These are phyloP conservation scores for Citrullus colocynthis DNA, from an alignment of 306 rosid genomes.

Conservation along the genomic window DNA sequence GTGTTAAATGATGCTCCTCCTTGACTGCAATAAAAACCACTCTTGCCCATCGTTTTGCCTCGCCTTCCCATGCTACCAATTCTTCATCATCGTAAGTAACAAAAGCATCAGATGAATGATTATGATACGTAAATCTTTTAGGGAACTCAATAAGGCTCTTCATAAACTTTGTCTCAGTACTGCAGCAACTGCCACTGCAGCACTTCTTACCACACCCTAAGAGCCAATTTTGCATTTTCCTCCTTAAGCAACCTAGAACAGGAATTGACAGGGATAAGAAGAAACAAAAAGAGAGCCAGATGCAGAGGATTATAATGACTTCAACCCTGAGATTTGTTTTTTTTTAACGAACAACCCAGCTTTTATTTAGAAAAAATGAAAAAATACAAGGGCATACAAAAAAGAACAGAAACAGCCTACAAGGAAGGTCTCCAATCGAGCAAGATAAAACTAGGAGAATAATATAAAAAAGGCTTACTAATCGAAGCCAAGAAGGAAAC, in stretches of 20 bases:
- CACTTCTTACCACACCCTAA: constrained; percentile 53
- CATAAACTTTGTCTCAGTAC: constrained; percentile 36
- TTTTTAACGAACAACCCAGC: too few relatives aligned
- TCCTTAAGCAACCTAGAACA: constrained; percentile 56
- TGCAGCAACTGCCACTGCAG: constrained; percentile 38
- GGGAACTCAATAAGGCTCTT: constrained; percentile 57
- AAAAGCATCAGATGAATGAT: constrained; percentile 19
- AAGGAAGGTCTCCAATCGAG: too few relatives aligned
- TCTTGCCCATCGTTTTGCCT: constrained; percentile 84
- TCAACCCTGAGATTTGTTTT: background rate
- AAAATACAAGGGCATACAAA: background rate
- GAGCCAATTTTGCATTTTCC: constrained; percentile 54
- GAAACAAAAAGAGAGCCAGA: background rate
- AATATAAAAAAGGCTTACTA: too few relatives aligned
- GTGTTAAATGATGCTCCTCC: constrained; percentile 43
- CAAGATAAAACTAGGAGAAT: too few relatives aligned
- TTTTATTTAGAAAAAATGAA: too few relatives aligned
- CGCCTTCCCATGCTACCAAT: constrained; percentile 68
- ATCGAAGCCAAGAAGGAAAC: too few relatives aligned
- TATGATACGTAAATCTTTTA: constrained; percentile 31
- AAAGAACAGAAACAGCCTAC: too few relatives aligned
- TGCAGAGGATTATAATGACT: background rate
- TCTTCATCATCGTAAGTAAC: constrained; percentile 65
- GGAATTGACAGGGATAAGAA: constrained; percentile 16
- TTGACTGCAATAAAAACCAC: constrained; percentile 58